A percentile compares a stretch with the other conserved stretches of the same genome.
phyloP scores from a whole-genome alignment of 441 rosid genomes.

The Raphanus hybrid region DNA sequence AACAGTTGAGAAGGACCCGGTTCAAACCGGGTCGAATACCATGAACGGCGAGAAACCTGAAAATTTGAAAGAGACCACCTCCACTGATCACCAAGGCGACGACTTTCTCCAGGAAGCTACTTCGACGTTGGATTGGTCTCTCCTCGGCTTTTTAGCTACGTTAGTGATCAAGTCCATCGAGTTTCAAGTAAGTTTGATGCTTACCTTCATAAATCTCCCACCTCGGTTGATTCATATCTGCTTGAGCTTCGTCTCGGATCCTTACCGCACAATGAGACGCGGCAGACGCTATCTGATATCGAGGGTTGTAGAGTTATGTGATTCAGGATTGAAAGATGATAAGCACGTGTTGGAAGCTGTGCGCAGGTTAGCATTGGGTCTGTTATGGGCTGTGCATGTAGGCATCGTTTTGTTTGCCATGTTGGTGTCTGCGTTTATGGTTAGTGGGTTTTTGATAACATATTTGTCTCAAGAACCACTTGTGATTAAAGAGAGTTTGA shows the following conservation, averaged over 20 bases:
- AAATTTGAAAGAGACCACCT: background rate
- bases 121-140: conserved; percentile 39
- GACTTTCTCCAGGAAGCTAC: conserved; percentile 30
- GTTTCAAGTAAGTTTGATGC: conserved; percentile 59
- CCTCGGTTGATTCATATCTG: conserved; percentile 44
- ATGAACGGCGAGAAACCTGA: conserved; percentile 25
- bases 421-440: conserved; percentile 39
- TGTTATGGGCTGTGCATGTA: conserved; percentile 47
- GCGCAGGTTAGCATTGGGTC: conserved; percentile 58
- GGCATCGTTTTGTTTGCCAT: conserved; percentile 45
- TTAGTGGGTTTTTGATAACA: conserved; percentile 39
- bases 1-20: conserved; percentile 38
- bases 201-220: conserved; percentile 56
- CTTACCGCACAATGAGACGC: conserved; percentile 52
- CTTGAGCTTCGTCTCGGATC: conserved; percentile 53
- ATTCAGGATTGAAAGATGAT: conserved; percentile 47
- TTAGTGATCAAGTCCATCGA: conserved; percentile 63
- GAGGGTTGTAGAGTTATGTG: conserved; percentile 37
- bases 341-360: conserved; percentile 47
- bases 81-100: conserved; percentile 5
- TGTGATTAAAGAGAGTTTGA: conserved; percentile 34
- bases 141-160: conserved; percentile 44
- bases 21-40: background rate
- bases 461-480: conserved; percentile 44
- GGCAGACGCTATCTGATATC: conserved; percentile 40